Percentiles rank a stretch among this genome's conserved stretches.
phyloP scores from a whole-genome alignment of 192 early-diverging fungal species.

The Gryganskiella cystojenkinii region DNA sequence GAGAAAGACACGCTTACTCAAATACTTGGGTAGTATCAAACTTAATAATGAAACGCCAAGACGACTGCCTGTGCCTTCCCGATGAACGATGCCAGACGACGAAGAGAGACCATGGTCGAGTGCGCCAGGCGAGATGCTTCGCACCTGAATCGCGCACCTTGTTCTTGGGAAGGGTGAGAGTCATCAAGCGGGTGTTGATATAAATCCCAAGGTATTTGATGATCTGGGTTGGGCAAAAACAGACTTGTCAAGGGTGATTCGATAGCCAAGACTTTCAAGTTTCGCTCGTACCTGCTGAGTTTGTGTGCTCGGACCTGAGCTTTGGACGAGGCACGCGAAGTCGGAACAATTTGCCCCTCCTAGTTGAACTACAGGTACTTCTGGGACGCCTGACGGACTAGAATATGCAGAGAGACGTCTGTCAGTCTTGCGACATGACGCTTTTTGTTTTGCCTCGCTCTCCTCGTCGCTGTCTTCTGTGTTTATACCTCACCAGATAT shows the following conservation, averaged over 20 bases:
- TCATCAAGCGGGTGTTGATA: background rate
- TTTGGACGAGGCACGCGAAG: slow-evolving; percentile 16
- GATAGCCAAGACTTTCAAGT: background rate
- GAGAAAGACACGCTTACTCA: too few relatives aligned
- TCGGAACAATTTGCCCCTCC: slow-evolving; percentile 20
- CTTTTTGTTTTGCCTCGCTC: too few relatives aligned
- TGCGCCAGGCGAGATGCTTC: background rate
- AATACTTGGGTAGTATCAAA: too few relatives aligned
- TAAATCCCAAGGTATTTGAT: background rate
- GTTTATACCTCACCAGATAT: too few relatives aligned
- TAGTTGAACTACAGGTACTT: slow-evolving; percentile 35
- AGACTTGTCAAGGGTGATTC: background rate
- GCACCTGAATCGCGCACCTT: slow-evolving; percentile 1
- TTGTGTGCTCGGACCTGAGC: background rate
- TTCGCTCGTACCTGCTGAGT: background rate
- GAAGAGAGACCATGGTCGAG: background rate
- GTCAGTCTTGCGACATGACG: too few relatives aligned
- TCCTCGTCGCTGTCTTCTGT: too few relatives aligned
- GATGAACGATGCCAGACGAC: slow-evolving; percentile 1
- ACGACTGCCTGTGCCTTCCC: slow-evolving; percentile 5
- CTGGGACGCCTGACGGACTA: slow-evolving; percentile 21
- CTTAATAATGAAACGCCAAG: slow-evolving; percentile 6
- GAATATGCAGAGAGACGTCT: slow-evolving; percentile 42
- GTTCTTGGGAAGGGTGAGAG: background rate
- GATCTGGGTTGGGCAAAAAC: background rate